Base-by-base conservation (phyloP, 164 flowering plant genomes). In the Stephania yunnanensis region DNA sequence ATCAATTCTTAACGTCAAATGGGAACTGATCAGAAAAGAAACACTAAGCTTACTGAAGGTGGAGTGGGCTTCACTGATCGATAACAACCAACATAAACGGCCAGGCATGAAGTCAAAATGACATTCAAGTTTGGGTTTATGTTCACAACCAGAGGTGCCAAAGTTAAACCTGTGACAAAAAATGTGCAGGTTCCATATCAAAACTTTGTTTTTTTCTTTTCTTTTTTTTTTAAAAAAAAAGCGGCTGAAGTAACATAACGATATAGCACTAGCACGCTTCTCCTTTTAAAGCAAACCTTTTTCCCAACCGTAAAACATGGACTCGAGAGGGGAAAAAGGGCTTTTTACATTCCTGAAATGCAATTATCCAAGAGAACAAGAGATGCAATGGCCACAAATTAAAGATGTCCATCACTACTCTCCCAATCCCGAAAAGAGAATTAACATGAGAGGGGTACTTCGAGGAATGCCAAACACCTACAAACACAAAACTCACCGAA, bases 61-160 rank as follows among this genome's bases (percentile, higher is more conserved):
- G 98, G 99, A 44, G 98, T 93, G 74, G 94, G 88, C 86, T 96
- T 96, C 63, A 96, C 97, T 69, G 99, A 96, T 1, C 99, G 91
- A 75, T 88, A 88, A 79, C 99, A 92, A 44, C 99, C 99, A 71
- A 90, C 97, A 80, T 81, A 96, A 66, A 96, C 99, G 7, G 97
- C 80, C 36, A 96, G 87, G 78, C 94, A 90, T 46, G 99, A 97
- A 22, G 98, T 96, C 81, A 96, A 85, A 74, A 96, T 84, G 67
- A 94, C 99, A 88, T 96, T 96, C 75, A 96, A 45, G 77, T 95
- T 95, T 79, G 99, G 95, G 78, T 95, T 84, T 44, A 95, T 93
- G 66, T 88, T 93, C 70, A 95, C 79, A 73, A 93, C 83, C 70
- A 95, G 91, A 31, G 99, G 99, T 48, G 97, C 99, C 79, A 95